phyloP scores from a whole-genome alignment of 805 yeast genomes.

The Saccharomycopsis vini region DNA sequence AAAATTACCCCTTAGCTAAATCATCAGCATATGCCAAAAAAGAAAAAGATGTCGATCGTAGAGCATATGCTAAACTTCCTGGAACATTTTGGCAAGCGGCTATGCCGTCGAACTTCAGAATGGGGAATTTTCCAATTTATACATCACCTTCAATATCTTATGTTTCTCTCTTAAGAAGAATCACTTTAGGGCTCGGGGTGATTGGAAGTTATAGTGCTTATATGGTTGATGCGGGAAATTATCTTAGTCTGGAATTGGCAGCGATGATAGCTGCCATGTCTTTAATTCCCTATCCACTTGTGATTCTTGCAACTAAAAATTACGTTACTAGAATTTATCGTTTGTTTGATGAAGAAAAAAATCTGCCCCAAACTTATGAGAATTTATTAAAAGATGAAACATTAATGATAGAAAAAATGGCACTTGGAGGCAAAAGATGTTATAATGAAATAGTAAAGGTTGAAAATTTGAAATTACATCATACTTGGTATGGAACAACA shows the following conservation, averaged over 20 bases:
- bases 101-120: slow-evolving; percentile 43
- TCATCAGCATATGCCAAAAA: slow-evolving; percentile 18
- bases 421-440: slow-evolving; percentile 55
- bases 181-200: slow-evolving; percentile 51
- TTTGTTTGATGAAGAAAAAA: slow-evolving; percentile 49
- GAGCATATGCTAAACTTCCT: slow-evolving; percentile 32
- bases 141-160: slow-evolving; percentile 54
- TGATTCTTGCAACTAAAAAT: slow-evolving; percentile 47
- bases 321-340: slow-evolving; percentile 68
- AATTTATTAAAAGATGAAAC: slow-evolving; percentile 53
- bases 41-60: slow-evolving; percentile 12
- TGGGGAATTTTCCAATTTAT: slow-evolving; percentile 56
- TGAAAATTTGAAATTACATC: slow-evolving; percentile 34
- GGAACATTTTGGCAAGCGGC: slow-evolving; percentile 33
- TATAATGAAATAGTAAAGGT: slow-evolving; percentile 54
- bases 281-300: slow-evolving; percentile 48
- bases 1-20: slow-evolving; percentile 15
- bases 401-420: slow-evolving; percentile 58
- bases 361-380: slow-evolving; percentile 57
- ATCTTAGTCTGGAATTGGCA: slow-evolving; percentile 43
- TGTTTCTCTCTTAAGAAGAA: slow-evolving; percentile 52
- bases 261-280: slow-evolving; percentile 33
- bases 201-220: slow-evolving; percentile 58
- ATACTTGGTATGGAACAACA: slow-evolving; percentile 38
- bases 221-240: slow-evolving; percentile 43